Evolutionary conservation across 768 basidiomycete species (phyloP), one percentile per base, ranked within the genome.

Genomic region (Tricholoma bakamatsutake): DNA sequence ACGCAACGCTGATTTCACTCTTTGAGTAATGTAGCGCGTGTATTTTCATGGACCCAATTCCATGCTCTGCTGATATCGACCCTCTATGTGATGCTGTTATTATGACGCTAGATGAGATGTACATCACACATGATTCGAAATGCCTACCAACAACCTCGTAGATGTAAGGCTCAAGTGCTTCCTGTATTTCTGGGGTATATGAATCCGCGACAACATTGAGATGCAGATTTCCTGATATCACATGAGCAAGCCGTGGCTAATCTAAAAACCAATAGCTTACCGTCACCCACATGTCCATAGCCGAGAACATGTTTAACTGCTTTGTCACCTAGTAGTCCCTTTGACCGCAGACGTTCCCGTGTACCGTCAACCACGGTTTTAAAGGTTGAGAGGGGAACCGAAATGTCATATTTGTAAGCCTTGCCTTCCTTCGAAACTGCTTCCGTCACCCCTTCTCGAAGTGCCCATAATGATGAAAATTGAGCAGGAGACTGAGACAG

Each of bases 251-350:
- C 45, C 48, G 31, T 18, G 5, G 10, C 51, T 15, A 17, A 18
- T 46, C 34, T 21, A 56, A 15, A 12, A 35, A 50, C 31, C 27
- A 1, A 13, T 42, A 21, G 73, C 85, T 64, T 65, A 87, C 95
- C 94, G 71, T 99, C 97, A 21, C 97, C 97, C 52, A 98, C 86
- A 69, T 99, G 97, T 11, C 97, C 97, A 63, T 92, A 99, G 10
- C 97, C 97, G 56, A 96, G 72, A 12, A 95, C 90, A 64, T 86
- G 81, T 67, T 87, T 88, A 39, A 98, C 88, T 27, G 83, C 86
- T 45, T 83, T 76, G 15, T 88, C 84, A 12, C 79, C 80, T 40
- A 92, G 74, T 9, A 91, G 77, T 4, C 85, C 88, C 61, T 85
- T 84, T 18, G 81, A 80, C 33, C 76, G 69, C 35, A 98, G 73